Evolutionary conservation across 495 filamentous ascomycete species (phyloP).

Genomic region (Penicillium paxilli): DNA sequence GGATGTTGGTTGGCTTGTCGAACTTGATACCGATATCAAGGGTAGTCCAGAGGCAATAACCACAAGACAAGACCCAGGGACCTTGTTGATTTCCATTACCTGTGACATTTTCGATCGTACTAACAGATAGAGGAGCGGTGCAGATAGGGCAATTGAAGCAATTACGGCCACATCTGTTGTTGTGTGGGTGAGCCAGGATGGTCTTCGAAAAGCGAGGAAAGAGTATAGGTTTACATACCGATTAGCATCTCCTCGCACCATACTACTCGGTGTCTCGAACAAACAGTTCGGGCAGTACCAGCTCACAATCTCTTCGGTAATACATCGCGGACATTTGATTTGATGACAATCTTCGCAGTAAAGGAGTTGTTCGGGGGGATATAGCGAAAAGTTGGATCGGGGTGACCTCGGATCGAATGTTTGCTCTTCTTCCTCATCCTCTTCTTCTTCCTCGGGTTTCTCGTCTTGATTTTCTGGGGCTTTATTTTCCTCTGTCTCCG

Average conservation of each 20-base stretch:
- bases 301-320: slow-evolving; percentile 86
- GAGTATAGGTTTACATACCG: slow-evolving; percentile 57
- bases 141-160: slow-evolving; percentile 95
- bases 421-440: slow-evolving; percentile 70
- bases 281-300: slow-evolving; percentile 96
- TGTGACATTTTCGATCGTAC: slow-evolving; percentile 56
- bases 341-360: slow-evolving; percentile 97
- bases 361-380: slow-evolving; percentile 88
- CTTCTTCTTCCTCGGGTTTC: slow-evolving; percentile 17
- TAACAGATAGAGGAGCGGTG: slow-evolving; percentile 75
- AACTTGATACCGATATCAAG: slow-evolving; percentile 88
- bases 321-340: slow-evolving; percentile 90
- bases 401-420: slow-evolving; percentile 84
- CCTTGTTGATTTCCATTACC: slow-evolving; percentile 47
- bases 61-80: slow-evolving; percentile 79
- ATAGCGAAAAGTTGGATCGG: slow-evolving; percentile 84
- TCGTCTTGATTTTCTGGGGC: slow-evolving; percentile 1
- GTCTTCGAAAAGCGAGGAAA: not conserved
- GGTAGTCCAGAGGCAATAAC: slow-evolving; percentile 89
- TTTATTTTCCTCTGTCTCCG: slow-evolving; percentile 18
- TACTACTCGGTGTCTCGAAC: slow-evolving; percentile 90
- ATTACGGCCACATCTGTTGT: slow-evolving; percentile 78
- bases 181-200: slow-evolving; percentile 11
- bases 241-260: slow-evolving; percentile 88
- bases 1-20: slow-evolving; percentile 82